A percentile compares a stretch with the other conserved stretches of the same genome.
These are phyloP conservation scores for Trypanosoma cruzi DNA, from an alignment of 208 protist genomes.

Conservation along the genomic window DNA sequence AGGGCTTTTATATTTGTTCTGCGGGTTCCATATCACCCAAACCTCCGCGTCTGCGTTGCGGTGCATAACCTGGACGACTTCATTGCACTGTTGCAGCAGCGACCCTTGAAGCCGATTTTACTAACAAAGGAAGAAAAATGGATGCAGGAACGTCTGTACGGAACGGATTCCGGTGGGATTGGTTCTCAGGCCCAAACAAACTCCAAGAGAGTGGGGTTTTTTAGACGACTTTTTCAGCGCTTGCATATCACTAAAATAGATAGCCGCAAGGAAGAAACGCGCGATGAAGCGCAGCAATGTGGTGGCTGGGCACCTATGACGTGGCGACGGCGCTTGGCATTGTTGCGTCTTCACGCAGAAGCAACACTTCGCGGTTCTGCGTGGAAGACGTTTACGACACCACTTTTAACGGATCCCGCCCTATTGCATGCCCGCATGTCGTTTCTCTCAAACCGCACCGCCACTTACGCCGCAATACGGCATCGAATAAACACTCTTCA, in stretches of 20 bases:
- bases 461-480: constrained; percentile 49
- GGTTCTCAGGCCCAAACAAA: background rate
- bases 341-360: constrained; percentile 42
- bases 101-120: constrained; percentile 35
- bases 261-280: constrained; percentile 5
- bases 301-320: constrained; percentile 47
- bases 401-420: constrained; percentile 51
- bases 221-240: constrained; percentile 1
- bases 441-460: constrained; percentile 63
- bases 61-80: constrained; percentile 76
- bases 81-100: constrained; percentile 49
- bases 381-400: constrained; percentile 44
- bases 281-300: constrained; percentile 23
- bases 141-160: constrained; percentile 37
- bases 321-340: constrained; percentile 38
- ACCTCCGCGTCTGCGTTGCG: constrained; percentile 67
- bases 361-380: constrained; percentile 27
- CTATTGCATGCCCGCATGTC: constrained; percentile 54
- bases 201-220: constrained; percentile 7
- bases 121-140: constrained; percentile 45
- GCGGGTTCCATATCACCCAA: constrained; percentile 57
- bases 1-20: constrained; percentile 64
- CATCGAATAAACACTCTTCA: constrained; percentile 48
- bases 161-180: background rate
- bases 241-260: constrained; percentile 6